Conservation (phyloP, 257 asterid species). For the Perilla frutescens region DNA sequence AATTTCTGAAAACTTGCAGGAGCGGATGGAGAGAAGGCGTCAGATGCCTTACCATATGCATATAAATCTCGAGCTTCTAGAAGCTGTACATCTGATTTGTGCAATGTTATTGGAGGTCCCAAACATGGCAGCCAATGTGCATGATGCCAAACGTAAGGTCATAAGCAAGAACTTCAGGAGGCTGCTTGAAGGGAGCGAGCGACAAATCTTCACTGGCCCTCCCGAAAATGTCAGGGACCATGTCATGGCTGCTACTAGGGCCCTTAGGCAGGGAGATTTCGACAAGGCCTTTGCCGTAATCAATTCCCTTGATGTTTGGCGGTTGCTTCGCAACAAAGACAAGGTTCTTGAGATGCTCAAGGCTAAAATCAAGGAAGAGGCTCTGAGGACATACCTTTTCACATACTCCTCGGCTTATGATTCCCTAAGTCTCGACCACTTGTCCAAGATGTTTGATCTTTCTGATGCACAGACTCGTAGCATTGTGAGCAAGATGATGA, state of each 20-base stretch:
- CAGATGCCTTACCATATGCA: conserved; percentile 99
- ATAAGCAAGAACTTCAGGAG: conserved; percentile 85
- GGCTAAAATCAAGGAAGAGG: conserved; percentile 89
- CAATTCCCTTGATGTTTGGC: conserved; percentile 85
- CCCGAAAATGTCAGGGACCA: conserved; percentile 98
- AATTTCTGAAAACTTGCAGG: conserved; percentile 51
- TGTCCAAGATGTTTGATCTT: conserved; percentile 83
- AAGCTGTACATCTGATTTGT: conserved; percentile 91
- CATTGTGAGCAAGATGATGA: conserved; percentile 85
- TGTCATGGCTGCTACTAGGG: conserved; percentile 91
- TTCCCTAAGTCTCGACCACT: conserved; percentile 76
- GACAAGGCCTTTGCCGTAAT: conserved; percentile 70
- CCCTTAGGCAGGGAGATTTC: conserved; percentile 83
- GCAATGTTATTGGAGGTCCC: conserved; percentile 98
- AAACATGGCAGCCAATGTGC: conserved; percentile 90
- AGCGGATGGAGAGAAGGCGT: conserved; percentile 92
- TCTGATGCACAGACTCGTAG: conserved; percentile 70
- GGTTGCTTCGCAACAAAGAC: conserved; percentile 73
- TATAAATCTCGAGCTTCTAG: conserved; percentile 95
- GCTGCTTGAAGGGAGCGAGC: conserved; percentile 80
- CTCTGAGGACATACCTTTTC: conserved; percentile 84
- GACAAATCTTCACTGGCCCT: conserved; percentile 91
- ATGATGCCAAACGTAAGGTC: conserved; percentile 82
- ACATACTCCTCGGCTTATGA: conserved; percentile 78
- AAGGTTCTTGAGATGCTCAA: conserved; percentile 76